Conservation (phyloP, 805 yeast species). For the Metschnikowia matae region DNA sequence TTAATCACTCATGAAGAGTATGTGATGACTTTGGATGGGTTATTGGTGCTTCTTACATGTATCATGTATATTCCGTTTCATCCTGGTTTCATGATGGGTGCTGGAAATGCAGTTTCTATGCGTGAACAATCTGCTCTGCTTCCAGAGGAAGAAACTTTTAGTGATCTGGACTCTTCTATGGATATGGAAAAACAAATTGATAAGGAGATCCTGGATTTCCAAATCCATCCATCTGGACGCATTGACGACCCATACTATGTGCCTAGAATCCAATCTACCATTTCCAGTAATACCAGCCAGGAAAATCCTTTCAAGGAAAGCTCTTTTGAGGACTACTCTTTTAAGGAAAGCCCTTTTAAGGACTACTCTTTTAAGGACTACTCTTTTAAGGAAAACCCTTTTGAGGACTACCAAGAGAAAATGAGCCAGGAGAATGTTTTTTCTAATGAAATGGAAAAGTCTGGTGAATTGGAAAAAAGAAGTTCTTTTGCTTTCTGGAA, state of each 20-base stretch:
- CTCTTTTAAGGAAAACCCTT: not conserved
- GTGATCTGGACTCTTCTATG: constrained; percentile 1
- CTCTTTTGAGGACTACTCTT: too few species aligned
- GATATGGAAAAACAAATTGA: not conserved
- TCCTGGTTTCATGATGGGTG: constrained; percentile 51
- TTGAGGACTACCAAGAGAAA: not conserved
- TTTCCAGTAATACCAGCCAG: not conserved
- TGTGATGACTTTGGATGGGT: constrained; percentile 35
- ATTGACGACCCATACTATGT: constrained; percentile 8
- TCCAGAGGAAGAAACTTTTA: not conserved
- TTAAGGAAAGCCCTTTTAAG: not conserved
- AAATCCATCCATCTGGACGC: not conserved
- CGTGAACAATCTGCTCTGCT: not conserved
- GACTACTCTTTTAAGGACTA: too few species aligned
- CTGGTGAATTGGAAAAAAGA: not conserved
- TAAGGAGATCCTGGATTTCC: not conserved
- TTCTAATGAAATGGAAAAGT: not conserved
- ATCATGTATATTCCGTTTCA: constrained; percentile 43
- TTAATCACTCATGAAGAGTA: constrained; percentile 48
- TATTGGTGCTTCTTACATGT: constrained; percentile 29
- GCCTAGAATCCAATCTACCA: not conserved
- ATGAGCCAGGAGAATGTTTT: not conserved
- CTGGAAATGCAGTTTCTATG: constrained; percentile 9
- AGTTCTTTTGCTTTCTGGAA: not conserved
- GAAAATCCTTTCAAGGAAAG: not conserved